These are phyloP conservation scores for Blastobotrys petasosporus DNA, from an alignment of 1,139 yeast genomes.

Conservation along the genomic window DNA sequence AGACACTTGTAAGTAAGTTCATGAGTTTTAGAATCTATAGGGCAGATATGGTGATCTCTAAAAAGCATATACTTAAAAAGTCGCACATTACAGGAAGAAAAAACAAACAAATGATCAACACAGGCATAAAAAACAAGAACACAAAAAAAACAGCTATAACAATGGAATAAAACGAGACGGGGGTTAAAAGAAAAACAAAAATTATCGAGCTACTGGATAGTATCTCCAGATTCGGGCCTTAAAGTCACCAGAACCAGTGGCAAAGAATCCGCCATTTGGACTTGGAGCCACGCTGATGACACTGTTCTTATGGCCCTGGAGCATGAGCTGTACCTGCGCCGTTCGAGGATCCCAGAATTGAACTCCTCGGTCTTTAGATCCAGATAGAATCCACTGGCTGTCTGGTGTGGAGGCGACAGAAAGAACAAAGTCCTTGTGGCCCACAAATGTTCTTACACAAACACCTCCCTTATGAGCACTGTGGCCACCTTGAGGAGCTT, in stretches of 20 bases:
- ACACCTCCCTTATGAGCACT: conserved; percentile 37
- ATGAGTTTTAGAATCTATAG: too few relatives aligned
- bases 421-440: conserved; percentile 93
- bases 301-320: conserved; percentile 95
- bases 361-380: conserved; percentile 95
- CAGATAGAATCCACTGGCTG: conserved; percentile 85
- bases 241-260: conserved; percentile 97
- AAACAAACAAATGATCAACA: conserved; percentile 8
- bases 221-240: conserved; percentile 94
- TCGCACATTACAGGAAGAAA: conserved; percentile 1
- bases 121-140: conserved; percentile 5
- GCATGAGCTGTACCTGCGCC: conserved; percentile 90
- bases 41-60: too few relatives aligned
- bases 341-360: conserved; percentile 93
- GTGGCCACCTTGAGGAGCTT: conserved; percentile 37
- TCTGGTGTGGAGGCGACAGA: conserved; percentile 94
- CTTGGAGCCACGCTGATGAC: conserved; percentile 93
- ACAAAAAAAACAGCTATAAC: conserved; percentile 2
- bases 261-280: conserved; percentile 75
- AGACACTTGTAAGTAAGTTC: too few relatives aligned
- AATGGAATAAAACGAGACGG: conserved; percentile 2
- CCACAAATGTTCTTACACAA: conserved; percentile 90
- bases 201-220: conserved; percentile 22
- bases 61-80: conserved; percentile 1
- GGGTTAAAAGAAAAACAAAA: conserved; percentile 6